Percentiles rank a stretch among this genome's conserved stretches.
phyloP scores from a whole-genome alignment of 1,284 basidiomycete genomes.

The Rhodotorula sp. region DNA sequence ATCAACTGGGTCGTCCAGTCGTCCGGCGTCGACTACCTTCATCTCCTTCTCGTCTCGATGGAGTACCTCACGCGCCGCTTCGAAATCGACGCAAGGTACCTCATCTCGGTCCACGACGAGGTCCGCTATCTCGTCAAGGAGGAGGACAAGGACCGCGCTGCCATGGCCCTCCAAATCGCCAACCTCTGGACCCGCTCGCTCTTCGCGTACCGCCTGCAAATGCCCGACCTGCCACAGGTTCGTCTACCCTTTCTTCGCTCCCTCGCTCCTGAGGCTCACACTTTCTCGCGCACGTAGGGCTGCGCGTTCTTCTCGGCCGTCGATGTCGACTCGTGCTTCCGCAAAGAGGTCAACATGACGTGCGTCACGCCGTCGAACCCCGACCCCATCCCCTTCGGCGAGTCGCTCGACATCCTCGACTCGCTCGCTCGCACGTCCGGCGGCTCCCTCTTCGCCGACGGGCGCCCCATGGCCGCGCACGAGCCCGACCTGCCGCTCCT shows the following conservation, averaged over 20 bases:
- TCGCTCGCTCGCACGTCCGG: conserved; percentile 43
- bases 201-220: conserved; percentile 89
- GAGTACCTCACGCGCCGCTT: conserved; percentile 81
- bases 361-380: conserved; percentile 95
- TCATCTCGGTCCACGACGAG: conserved; percentile 97
- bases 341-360: conserved; percentile 95
- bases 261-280: neutral
- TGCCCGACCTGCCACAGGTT: conserved; percentile 90
- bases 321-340: conserved; percentile 84
- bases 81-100: conserved; percentile 85
- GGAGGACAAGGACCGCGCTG: conserved; percentile 80
- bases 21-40: conserved; percentile 96
- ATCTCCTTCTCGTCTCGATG: conserved; percentile 94
- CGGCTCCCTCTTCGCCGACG: conserved; percentile 64
- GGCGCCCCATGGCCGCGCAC: conserved; percentile 58
- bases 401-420: conserved; percentile 71
- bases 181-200: conserved; percentile 93
- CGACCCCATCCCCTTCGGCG: conserved; percentile 75
- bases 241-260: conserved; percentile 52
- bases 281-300: conserved; percentile 31
- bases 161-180: conserved; percentile 91
- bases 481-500: conserved; percentile 32
- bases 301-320: conserved; percentile 94
- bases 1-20: conserved; percentile 99
- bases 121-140: conserved; percentile 89